Evolutionary conservation across 495 filamentous ascomycete genomes (phyloP).

Genomic region (Xylaria telfairii): DNA sequence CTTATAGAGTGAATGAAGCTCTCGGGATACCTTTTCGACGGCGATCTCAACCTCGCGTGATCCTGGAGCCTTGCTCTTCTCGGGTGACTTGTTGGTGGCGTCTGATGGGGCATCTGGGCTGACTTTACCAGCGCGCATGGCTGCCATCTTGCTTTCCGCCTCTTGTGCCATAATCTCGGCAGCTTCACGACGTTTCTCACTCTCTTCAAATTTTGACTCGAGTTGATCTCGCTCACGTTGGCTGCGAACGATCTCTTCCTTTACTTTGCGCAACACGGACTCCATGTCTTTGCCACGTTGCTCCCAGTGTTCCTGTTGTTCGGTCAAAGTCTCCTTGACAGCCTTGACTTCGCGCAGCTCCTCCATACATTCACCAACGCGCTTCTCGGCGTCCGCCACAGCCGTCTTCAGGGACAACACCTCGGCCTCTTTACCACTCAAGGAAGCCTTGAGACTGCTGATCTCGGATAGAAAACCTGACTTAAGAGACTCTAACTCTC

Average conservation of each 20-base stretch:
- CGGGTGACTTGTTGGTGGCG: conserved; percentile 33
- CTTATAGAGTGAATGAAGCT: conserved; percentile 94
- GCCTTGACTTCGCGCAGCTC: conserved; percentile 75
- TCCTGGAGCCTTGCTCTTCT: conserved; percentile 35
- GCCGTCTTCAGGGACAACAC: conserved; percentile 82
- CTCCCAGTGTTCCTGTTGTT: conserved; percentile 85
- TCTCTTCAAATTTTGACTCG: conserved; percentile 71
- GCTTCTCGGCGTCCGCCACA: conserved; percentile 84
- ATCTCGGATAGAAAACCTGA: conserved; percentile 89
- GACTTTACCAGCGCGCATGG: conserved; percentile 63
- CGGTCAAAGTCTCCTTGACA: conserved; percentile 68
- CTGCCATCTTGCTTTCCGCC: conserved; percentile 74
- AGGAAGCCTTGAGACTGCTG: conserved; percentile 82
- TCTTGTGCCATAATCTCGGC: conserved; percentile 69
- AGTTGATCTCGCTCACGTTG: conserved; percentile 80
- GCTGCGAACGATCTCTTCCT: conserved; percentile 76
- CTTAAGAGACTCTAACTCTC: conserved; percentile 91
- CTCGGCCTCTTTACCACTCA: conserved; percentile 91
- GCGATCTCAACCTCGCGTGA: conserved; percentile 75
- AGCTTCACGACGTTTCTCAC: conserved; percentile 71
- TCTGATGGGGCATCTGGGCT: conserved; percentile 42
- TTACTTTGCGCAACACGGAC: conserved; percentile 73
- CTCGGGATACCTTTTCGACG: conserved; percentile 87
- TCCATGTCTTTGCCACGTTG: conserved; percentile 86
- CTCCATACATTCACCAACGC: conserved; percentile 87